Evolutionary conservation across 371 early-diverging fungal species (phyloP), one percentile per base, ranked within the genome.

Genomic region (Rhizopus arrhizus): DNA sequence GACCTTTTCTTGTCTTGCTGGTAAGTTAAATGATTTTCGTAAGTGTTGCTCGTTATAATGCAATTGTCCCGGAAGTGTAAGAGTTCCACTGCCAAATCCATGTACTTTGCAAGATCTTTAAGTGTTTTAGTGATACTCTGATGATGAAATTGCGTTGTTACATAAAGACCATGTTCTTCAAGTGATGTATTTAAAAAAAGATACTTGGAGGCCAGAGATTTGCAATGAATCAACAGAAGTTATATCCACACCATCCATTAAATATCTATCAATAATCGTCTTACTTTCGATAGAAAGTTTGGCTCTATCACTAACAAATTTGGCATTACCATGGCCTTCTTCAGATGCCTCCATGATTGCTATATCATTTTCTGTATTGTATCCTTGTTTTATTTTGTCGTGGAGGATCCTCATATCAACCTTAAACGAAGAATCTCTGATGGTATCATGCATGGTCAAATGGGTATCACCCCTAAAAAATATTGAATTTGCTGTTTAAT

Each of bases 21-120:
- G 38, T 34, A 38, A 57, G 29, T 48, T 57, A 58, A 38, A 29
- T 50, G 58, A 58, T 50, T 36, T 35, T 57, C 49, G 50, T 58
- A 58, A 4, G 35, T 28, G n/a, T 58, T 58, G 38, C 47, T 58
- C 15, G 48, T 16, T 48, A 22, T 48, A 50, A 58, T 58, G 8
- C 50, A 58, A 9, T 58, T 48, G 33, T 50, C 58, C 1, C 58
- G 50, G 12, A 58, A 58, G 41, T 50, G 50, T 22, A 58, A 31
- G 16, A 58, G n/a, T 41, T 41, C 41, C 11, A 31, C 11, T 38
- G 33, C 42, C 32, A 50, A 32, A 29, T 40, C 50, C 36, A 50
- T 32, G 48, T 58, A 22, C 41, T 58, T 35, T 10, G 50, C n/a
- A 15, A 58, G 40, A n/a, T 58, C 28, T 10, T 29, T 58, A 9